Percentiles rank a stretch among this genome's conserved stretches.
Conservation (phyloP, 169 alveolate genomes). For the Miamiensis avidus region DNA sequence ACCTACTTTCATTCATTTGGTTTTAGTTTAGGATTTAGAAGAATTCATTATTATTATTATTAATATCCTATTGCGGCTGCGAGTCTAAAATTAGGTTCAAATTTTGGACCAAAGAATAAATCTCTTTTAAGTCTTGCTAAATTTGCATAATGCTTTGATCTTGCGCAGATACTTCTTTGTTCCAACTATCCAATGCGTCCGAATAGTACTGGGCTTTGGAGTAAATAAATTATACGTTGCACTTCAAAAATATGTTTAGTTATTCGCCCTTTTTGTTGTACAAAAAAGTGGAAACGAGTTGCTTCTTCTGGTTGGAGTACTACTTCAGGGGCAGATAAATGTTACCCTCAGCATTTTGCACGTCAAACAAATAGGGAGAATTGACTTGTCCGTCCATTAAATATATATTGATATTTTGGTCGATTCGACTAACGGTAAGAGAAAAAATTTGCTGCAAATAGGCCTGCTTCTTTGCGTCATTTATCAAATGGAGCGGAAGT, state of each 20-base stretch:
- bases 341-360: neutral
- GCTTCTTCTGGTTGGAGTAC: neutral
- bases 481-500: too few species aligned
- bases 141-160: neutral
- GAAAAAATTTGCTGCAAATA: neutral
- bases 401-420: too few species aligned
- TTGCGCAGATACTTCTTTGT: neutral
- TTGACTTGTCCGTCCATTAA: neutral
- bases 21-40: too few species aligned
- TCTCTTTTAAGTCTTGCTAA: neutral
- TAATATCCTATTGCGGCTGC: too few species aligned
- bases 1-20: too few species aligned
- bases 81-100: neutral
- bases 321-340: neutral
- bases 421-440: neutral
- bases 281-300: neutral
- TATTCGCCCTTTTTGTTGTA: neutral
- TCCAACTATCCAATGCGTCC: neutral
- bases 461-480: too few species aligned
- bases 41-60: too few species aligned
- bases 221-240: too few species aligned
- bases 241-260: neutral
- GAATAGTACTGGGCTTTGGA: neutral
- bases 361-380: neutral
- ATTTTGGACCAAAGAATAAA: neutral